A percentile compares a stretch with the other conserved stretches of the same genome.
Conservation (phyloP, 2,329 filamentous ascomycete species). For the Trichoderma aggressivum region DNA sequence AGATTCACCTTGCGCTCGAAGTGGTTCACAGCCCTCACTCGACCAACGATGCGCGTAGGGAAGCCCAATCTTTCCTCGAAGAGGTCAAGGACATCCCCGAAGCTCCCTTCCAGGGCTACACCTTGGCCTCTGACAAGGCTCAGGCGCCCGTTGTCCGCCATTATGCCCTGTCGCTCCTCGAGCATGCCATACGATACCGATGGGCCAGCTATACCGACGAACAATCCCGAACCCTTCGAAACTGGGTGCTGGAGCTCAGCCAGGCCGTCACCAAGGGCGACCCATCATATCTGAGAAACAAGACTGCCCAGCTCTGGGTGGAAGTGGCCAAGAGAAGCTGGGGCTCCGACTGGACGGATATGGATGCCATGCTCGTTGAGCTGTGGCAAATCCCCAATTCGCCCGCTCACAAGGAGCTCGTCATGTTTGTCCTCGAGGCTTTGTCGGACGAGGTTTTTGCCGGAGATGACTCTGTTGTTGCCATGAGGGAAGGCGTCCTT, state of each 20-base stretch:
- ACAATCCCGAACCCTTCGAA: conserved; percentile 65
- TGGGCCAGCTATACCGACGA: conserved; percentile 71
- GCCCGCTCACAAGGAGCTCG: conserved; percentile 72
- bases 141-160: conserved; percentile 84
- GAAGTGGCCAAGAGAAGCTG: conserved; percentile 91
- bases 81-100: conserved; percentile 73
- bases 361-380: conserved; percentile 79
- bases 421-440: conserved; percentile 83
- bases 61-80: conserved; percentile 85
- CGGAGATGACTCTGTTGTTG: conserved; percentile 81
- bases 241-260: conserved; percentile 77
- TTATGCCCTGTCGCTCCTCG: conserved; percentile 88
- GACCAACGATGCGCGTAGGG: conserved; percentile 73
- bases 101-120: conserved; percentile 81
- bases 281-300: conserved; percentile 82
- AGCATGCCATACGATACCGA: conserved; percentile 81
- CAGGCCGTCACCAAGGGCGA: conserved; percentile 68
- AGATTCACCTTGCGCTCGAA: conserved; percentile 80
- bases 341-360: conserved; percentile 90
- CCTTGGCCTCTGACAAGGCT: conserved; percentile 69
- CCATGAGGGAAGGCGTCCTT: conserved; percentile 75
- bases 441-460: conserved; percentile 93
- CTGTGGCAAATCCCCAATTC: conserved; percentile 73
- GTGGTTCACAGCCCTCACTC: conserved; percentile 82
- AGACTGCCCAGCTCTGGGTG: conserved; percentile 90